phyloP scores from a whole-genome alignment of 1,284 basidiomycete genomes.

The Irpex sp. region DNA sequence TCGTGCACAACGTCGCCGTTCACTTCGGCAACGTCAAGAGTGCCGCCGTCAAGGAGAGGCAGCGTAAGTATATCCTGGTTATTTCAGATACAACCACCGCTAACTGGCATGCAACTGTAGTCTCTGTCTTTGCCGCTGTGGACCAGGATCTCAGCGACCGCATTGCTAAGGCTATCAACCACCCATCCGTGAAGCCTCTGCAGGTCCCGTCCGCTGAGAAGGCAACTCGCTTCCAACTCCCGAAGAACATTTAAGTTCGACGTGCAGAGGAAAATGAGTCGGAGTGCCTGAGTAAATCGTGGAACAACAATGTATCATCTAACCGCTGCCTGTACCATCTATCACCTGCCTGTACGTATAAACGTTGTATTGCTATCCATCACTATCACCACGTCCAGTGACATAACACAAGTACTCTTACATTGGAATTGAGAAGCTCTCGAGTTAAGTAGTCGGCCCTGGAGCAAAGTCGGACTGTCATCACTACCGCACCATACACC shows the following conservation, averaged over 20 bases:
- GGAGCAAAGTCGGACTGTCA: background rate
- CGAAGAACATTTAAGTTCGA: background rate
- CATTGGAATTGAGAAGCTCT: background rate
- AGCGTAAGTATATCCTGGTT: constrained; percentile 49
- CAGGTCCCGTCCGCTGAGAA: constrained; percentile 58
- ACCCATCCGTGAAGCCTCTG: constrained; percentile 56
- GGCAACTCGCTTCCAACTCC: constrained; percentile 47
- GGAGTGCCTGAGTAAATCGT: background rate
- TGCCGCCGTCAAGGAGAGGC: constrained; percentile 59
- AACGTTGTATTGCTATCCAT: background rate
- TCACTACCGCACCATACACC: background rate
- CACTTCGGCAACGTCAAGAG: constrained; percentile 71
- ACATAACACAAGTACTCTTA: background rate
- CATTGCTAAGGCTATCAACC: constrained; percentile 70
- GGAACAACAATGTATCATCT: background rate
- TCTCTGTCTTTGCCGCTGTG: constrained; percentile 79
- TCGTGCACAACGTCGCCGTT: constrained; percentile 74
- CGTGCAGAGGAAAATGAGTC: too few species aligned
- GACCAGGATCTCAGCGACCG: constrained; percentile 70
- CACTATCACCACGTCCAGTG: background rate
- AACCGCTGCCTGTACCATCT: background rate
- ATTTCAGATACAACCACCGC: constrained; percentile 3
- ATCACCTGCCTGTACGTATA: background rate
- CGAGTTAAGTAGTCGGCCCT: background rate
- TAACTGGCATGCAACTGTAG: constrained; percentile 30